phyloP scores from a whole-genome alignment of 441 rosid species.

The Breynia disticha region DNA sequence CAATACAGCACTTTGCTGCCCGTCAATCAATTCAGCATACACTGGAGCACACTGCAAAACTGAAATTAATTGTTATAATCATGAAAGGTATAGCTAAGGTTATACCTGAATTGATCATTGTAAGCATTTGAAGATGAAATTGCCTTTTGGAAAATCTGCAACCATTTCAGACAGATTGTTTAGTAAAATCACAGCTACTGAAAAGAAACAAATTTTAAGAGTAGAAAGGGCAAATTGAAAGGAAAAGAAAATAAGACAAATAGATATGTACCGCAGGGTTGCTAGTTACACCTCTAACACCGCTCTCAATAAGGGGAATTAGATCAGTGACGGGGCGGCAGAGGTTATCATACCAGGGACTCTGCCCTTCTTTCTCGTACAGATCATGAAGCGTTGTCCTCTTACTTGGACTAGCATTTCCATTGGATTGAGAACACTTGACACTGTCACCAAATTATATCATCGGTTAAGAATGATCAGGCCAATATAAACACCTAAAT shows the following conservation, averaged over 20 bases:
- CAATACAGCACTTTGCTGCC: too few species aligned
- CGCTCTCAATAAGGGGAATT: constrained; percentile 72
- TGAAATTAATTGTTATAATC: too few species aligned
- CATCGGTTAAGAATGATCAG: neutral
- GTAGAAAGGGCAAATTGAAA: too few species aligned
- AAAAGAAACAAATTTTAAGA: constrained; percentile 3
- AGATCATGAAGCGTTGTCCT: constrained; percentile 84
- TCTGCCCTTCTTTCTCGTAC: constrained; percentile 83
- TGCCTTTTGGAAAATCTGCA: constrained; percentile 98
- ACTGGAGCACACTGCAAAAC: too few species aligned
- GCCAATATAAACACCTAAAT: too few species aligned
- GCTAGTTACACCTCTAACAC: constrained; percentile 96
- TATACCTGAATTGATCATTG: constrained; percentile 91
- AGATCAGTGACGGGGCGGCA: constrained; percentile 97
- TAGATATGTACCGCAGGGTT: constrained; percentile 73
- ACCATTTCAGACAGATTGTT: constrained; percentile 13
- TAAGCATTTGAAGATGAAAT: constrained; percentile 93
- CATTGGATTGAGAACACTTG: constrained; percentile 54
- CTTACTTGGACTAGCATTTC: constrained; percentile 46
- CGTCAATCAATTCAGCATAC: too few species aligned
- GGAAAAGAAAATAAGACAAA: neutral
- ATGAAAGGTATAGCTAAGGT: neutral
- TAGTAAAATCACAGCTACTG: neutral
- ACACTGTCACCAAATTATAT: constrained; percentile 36
- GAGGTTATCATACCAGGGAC: constrained; percentile 99